Evolutionary conservation across 2,329 filamentous ascomycete species (phyloP), one percentile per base, ranked within the genome.

Genomic region (Corynespora cassiicola): DNA sequence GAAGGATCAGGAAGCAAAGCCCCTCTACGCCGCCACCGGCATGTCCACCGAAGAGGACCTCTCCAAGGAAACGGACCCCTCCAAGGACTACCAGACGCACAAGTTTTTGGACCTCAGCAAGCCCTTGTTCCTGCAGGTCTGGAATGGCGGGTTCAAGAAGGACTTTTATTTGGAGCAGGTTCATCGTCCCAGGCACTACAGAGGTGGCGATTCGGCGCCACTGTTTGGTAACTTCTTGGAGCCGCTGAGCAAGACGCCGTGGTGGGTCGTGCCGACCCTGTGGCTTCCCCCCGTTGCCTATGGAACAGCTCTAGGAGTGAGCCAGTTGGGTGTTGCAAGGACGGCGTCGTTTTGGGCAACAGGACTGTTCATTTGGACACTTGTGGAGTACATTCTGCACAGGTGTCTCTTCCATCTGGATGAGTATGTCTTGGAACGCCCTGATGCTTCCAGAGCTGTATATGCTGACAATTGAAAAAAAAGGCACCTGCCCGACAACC

Each of bases 151-250:
- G 19, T 99, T 97, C 73, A 83, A 75, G 66, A 99, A 96, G 69
- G 83, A 89, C n/a, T 99, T 99, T 65, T 99, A 99, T 64, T 80
- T 99, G 16, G 86, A 96, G 55, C 94, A 99, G 69, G 88, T 99
- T 35, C 94, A 99, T 67, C 86, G 94, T 28, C 94, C 94, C 12
- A 85, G 94, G 42, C 92, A 99, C 69, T 99, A 97, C 78, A 95
- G 85, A 66, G 92, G 92, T 51, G 94, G 94, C 42, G 84, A 84
- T 47, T 96, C 90, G 6, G 94, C 94, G 23, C 94, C 94, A 14
- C 73, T 99, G 16, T 99, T 99, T 70, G 94, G 94, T 44, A 97
- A 99, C 73, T 95, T 99, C 68, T 76, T 99, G n/a, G 94, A 99
- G 73, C 94, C 94, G n/a, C 74, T 99, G 42, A 91, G 86, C 68